Conservation (phyloP, 306 rosid species). For the Gillenia trifoliata region DNA sequence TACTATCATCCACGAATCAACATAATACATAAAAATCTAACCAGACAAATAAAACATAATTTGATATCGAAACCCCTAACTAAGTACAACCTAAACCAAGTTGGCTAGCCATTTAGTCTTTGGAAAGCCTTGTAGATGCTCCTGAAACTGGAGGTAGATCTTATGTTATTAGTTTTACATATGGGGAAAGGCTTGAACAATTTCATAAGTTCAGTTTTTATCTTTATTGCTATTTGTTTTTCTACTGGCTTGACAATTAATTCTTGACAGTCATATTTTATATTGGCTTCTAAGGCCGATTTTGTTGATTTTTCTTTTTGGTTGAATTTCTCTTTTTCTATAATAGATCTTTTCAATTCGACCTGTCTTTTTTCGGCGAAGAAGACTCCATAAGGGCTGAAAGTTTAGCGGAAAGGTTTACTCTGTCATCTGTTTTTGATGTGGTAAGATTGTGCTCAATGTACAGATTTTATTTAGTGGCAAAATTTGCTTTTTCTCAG, state of each 20-base stretch:
- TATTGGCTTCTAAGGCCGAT: constrained; percentile 20
- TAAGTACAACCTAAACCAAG: neutral
- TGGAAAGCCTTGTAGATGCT: neutral
- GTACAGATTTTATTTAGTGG: constrained; percentile 34
- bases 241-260: constrained; percentile 22
- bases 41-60: neutral
- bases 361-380: constrained; percentile 49
- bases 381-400: constrained; percentile 53
- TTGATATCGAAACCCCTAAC: neutral
- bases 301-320: constrained; percentile 37
- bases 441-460: constrained; percentile 57
- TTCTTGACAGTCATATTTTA: constrained; percentile 14
- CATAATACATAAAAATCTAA: neutral
- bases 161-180: neutral
- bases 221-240: constrained; percentile 7
- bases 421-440: constrained; percentile 41
- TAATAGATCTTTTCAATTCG: constrained; percentile 60
- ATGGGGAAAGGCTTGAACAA: neutral
- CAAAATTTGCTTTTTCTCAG: constrained; percentile 22
- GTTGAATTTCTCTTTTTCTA: constrained; percentile 40
- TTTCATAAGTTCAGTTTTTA: neutral
- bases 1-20: neutral
- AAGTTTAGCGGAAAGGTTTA: constrained; percentile 53
- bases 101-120: neutral
- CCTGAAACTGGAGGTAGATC: neutral